Conservation (phyloP, 495 filamentous ascomycete species). For the Penicillium parvum region DNA sequence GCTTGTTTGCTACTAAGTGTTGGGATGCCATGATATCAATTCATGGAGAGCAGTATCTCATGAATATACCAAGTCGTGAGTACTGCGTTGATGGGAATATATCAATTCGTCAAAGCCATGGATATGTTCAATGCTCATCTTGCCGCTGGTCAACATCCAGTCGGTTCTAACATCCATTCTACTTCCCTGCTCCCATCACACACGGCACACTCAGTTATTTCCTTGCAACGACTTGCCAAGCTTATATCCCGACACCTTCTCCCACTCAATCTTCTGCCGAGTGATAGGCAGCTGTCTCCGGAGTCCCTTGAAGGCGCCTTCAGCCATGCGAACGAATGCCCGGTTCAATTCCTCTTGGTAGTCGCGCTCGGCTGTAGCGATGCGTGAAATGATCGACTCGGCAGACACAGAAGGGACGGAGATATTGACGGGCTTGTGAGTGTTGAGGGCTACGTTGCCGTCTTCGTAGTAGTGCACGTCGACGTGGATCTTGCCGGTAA, state of each 20-base stretch:
- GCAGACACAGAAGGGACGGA: slow-evolving; percentile 60
- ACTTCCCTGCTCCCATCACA: background rate
- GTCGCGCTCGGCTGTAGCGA: slow-evolving; percentile 75
- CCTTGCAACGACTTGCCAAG: slow-evolving; percentile 65
- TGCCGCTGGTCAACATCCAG: background rate
- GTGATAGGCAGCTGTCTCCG: slow-evolving; percentile 92
- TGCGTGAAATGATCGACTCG: slow-evolving; percentile 63
- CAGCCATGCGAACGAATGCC: slow-evolving; percentile 80
- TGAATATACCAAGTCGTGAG: too few relatives aligned
- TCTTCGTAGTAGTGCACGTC: slow-evolving; percentile 99
- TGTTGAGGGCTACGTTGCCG: slow-evolving; percentile 90
- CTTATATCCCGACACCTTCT: slow-evolving; percentile 94
- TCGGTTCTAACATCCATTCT: background rate
- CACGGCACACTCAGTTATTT: slow-evolving; percentile 34
- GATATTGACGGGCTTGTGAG: slow-evolving; percentile 65
- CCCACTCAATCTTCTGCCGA: slow-evolving; percentile 98
- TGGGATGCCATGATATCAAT: too few relatives aligned
- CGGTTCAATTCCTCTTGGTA: slow-evolving; percentile 95
- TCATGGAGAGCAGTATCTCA: too few relatives aligned
- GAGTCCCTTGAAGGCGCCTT: slow-evolving; percentile 91
- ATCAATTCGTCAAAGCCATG: too few relatives aligned
- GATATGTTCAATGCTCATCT: slow-evolving; percentile 12
- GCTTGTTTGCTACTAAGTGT: too few relatives aligned
- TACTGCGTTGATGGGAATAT: too few relatives aligned
- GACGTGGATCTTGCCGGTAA: slow-evolving; percentile 47